Base-by-base conservation (phyloP, 441 rosid genomes). In the Melastoma candidum region DNA sequence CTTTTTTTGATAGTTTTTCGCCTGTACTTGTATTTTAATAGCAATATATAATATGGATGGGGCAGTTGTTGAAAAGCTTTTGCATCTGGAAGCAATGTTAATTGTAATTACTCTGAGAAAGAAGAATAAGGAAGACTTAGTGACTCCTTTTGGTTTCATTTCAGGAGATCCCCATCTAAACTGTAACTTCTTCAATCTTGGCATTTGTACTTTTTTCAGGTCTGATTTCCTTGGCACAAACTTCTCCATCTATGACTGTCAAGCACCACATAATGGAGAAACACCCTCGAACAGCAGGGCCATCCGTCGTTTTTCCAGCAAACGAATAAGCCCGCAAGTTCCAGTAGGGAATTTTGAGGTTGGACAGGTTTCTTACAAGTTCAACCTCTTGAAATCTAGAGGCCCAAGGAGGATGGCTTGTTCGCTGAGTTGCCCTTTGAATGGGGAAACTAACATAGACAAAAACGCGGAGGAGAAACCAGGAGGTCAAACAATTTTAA, bases 351-450 rank as follows among this genome's bases (percentile, higher is more conserved):
- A 80, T 77, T 90, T 53, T 39, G 44, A 36, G 44, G 25, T 32
- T 6, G 56, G 46, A 26, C 58, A 55, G 13, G 48, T 55, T 12
- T 55, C 48, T 10, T 55, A 55, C 48, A 24, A 55, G 17, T 44
- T 55, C 58, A 46, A 55, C 32, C 12, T 43, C 7, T 17, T 44
- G 58, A 44, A 55, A 24, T 44, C 58, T 26, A 24, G 48, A 55
- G 58, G 58, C 12, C 58, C 58, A 6, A 79, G 97, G 73, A 84
- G 97, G 70, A 87, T 90, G 95, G 71, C 78, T 51, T 87, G 86
- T 76, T 68, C 84, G 9, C 63, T 87, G 17, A 76, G 66, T 14
- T 79, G 83, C 59, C 80, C 86, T 36, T 25, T 60, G 11, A 47
- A 74, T 4, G 77, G 71, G 65, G 81, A 73, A 14, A 66, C 60